Percentiles rank a stretch among this genome's conserved stretches.
phyloP scores from a whole-genome alignment of 441 rosid species.

The Jatropha podagrica region DNA sequence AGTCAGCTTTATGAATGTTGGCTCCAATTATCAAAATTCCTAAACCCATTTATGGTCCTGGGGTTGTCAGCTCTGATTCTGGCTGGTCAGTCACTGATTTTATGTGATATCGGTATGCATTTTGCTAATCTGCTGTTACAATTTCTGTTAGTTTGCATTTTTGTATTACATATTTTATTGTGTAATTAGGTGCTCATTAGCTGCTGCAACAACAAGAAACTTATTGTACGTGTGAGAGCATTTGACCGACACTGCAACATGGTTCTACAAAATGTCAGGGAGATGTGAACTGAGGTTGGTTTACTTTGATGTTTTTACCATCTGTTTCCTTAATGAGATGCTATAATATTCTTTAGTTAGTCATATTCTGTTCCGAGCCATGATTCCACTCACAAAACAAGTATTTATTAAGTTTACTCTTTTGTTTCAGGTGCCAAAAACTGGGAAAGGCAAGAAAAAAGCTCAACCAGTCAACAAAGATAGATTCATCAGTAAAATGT shows the following conservation, averaged over 20 bases:
- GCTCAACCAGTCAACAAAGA: conserved; percentile 90
- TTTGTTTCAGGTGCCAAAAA: conserved; percentile 68
- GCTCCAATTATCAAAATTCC: not conserved
- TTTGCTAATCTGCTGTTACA: not conserved
- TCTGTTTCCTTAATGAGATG: not conserved
- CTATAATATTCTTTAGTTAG: not conserved
- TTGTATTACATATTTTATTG: not conserved
- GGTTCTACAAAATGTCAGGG: conserved; percentile 93
- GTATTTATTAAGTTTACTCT: not conserved
- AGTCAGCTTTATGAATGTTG: not conserved
- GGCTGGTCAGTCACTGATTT: conserved; percentile 7
- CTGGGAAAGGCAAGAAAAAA: conserved; percentile 96
- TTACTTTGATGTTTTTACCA: not conserved
- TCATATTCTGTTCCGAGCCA: too few relatives aligned
- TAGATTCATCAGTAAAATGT: conserved; percentile 93
- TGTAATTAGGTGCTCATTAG: conserved; percentile 67
- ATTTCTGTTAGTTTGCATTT: not conserved
- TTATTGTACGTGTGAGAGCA: conserved; percentile 89
- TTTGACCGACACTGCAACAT: conserved; percentile 96
- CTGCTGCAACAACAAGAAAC: conserved; percentile 90
- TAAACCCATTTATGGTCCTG: not conserved
- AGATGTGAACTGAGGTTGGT: conserved; percentile 96
- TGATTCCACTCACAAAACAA: too few relatives aligned
- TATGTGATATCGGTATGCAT: not conserved
- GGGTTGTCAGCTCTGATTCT: not conserved